Percentiles rank a stretch among this genome's conserved stretches.
Conservation (phyloP, 176 grass and related monocot genomes). For the Alopecurus myosuroides region DNA sequence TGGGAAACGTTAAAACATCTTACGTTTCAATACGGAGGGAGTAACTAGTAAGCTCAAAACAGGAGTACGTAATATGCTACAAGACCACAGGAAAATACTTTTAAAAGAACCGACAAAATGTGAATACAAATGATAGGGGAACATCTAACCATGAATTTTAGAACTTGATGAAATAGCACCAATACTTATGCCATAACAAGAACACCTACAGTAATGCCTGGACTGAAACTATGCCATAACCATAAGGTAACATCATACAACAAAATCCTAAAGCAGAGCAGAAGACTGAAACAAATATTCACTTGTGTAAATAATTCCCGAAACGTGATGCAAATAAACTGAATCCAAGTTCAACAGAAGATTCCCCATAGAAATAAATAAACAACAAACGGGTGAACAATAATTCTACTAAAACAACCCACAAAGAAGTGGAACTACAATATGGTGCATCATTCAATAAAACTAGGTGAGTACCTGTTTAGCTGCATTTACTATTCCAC, state of each 20-base stretch:
- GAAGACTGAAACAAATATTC: not conserved
- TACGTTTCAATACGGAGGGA: too few relatives aligned
- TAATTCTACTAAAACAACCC: not conserved
- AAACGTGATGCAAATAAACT: not conserved
- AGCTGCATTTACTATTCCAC: conserved; percentile 99
- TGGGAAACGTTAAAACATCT: too few relatives aligned
- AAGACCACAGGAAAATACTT: not conserved
- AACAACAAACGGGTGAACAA: not conserved
- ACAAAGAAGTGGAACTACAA: not conserved
- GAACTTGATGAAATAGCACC: not conserved
- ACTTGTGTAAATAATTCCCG: not conserved
- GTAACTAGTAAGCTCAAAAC: not conserved
- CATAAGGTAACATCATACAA: not conserved
- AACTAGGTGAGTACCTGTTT: conserved; percentile 53
- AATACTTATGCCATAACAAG: not conserved
- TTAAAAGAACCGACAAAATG: not conserved
- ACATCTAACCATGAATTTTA: not conserved
- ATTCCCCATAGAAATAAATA: not conserved
- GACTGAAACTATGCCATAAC: not conserved
- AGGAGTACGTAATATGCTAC: too few relatives aligned
- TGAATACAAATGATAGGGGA: conserved; percentile 7
- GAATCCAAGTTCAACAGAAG: not conserved
- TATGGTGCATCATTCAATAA: not conserved
- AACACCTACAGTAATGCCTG: not conserved
- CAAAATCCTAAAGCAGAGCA: not conserved